These are phyloP conservation scores for Claviceps fusiformis DNA, from an alignment of 2,329 filamentous ascomycete genomes.

Conservation along the genomic window DNA sequence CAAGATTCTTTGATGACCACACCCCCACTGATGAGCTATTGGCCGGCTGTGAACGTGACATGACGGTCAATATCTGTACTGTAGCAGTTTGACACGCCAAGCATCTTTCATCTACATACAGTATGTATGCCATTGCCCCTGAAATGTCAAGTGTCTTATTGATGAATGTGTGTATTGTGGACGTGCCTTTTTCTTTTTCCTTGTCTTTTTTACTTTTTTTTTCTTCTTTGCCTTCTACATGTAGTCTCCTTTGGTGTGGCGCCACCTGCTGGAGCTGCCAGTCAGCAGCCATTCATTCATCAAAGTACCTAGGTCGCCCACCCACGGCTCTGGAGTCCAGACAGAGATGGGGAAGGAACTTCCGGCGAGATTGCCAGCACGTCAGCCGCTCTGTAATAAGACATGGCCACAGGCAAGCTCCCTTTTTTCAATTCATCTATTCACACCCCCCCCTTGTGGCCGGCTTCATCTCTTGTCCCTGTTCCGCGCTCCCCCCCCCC, in stretches of 20 bases:
- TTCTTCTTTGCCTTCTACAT: background rate
- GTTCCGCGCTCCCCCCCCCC: background rate
- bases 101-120: background rate
- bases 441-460: background rate
- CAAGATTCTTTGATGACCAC: background rate
- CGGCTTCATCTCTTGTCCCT: background rate
- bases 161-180: background rate
- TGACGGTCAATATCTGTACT: background rate
- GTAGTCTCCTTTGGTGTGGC: background rate
- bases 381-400: background rate
- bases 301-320: background rate
- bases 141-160: background rate
- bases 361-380: slow-evolving; percentile 2
- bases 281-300: background rate
- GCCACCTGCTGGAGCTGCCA: background rate
- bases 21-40: background rate
- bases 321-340: background rate
- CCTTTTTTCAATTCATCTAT: background rate
- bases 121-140: background rate
- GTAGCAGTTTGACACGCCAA: slow-evolving; percentile 1
- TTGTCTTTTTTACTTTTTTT: background rate
- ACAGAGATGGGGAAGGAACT: background rate
- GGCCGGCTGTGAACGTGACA: background rate
- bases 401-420: background rate
- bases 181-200: background rate